Evolutionary conservation across 106 monocot species (phyloP).

Genomic region (Dendrobium catenatum): DNA sequence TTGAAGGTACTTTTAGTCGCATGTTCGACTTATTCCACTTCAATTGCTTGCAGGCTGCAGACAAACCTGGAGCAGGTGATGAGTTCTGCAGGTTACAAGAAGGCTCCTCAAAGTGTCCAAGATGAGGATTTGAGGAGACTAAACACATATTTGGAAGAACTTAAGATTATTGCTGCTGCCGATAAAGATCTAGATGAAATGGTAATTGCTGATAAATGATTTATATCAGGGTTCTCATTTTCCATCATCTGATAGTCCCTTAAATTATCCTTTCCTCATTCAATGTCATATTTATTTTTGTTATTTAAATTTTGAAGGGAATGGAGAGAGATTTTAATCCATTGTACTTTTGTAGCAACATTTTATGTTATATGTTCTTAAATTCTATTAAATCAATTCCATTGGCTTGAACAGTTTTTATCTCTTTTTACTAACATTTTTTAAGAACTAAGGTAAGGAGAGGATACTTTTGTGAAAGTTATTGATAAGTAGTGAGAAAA

Average conservation of each 20-base stretch:
- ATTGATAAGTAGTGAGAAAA: no score
- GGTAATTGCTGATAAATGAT: constrained; percentile 8
- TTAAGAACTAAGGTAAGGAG: no score
- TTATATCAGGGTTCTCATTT: not conserved
- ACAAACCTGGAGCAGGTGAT: constrained; percentile 33
- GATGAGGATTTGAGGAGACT: constrained; percentile 60
- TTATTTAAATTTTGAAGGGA: not conserved
- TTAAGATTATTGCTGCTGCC: constrained; percentile 54
- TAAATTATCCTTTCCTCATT: not conserved
- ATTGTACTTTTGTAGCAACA: no score
- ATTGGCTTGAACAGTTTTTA: no score
- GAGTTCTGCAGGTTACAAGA: constrained; percentile 52
- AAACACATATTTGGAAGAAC: constrained; percentile 48
- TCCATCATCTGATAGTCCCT: not conserved
- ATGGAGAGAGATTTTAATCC: no score
- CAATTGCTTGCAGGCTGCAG: constrained; percentile 31
- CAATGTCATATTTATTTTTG: not conserved
- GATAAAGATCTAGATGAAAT: constrained; percentile 40
- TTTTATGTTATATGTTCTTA: no score
- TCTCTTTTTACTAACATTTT: no score
- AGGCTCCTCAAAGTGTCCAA: constrained; percentile 53
- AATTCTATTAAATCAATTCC: no score
- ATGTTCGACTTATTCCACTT: not conserved
- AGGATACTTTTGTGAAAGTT: no score
- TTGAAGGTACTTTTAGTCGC: no score